These are phyloP conservation scores for Plasmodium gallinaceum DNA, from an alignment of 169 alveolate genomes.

Conservation along the genomic window DNA sequence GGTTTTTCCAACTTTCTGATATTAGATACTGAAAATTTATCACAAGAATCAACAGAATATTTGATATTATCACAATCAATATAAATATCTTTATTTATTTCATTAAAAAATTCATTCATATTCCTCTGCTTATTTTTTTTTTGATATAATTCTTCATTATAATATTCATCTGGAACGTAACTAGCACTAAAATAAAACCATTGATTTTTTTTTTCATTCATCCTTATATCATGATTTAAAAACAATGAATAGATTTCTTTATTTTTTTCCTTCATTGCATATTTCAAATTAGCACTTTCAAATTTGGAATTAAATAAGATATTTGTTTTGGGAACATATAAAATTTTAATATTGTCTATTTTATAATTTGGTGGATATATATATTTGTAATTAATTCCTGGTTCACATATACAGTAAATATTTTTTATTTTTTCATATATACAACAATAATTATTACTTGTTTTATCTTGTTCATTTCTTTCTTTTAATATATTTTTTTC, in stretches of 20 bases:
- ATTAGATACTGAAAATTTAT: slow-evolving; percentile 29
- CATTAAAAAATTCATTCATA: slow-evolving; percentile 21
- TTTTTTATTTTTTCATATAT: slow-evolving; percentile 16
- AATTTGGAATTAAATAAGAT: slow-evolving; percentile 49
- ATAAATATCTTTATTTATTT: slow-evolving; percentile 15
- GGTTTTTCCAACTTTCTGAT: slow-evolving; percentile 38
- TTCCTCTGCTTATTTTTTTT: slow-evolving; percentile 25
- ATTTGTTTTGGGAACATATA: background rate
- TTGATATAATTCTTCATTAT: slow-evolving; percentile 14
- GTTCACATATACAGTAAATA: slow-evolving; percentile 21
- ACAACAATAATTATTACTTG: background rate
- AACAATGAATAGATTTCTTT: slow-evolving; percentile 46
- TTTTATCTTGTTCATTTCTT: background rate
- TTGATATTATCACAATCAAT: background rate
- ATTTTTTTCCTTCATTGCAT: slow-evolving; percentile 44
- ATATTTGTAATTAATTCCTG: slow-evolving; percentile 40
- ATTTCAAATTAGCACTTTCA: slow-evolving; percentile 53
- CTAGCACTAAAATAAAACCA: slow-evolving; percentile 78
- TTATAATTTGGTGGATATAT: slow-evolving; percentile 21
- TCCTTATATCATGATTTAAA: slow-evolving; percentile 28
- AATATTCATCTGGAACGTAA: slow-evolving; percentile 43
- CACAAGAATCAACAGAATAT: slow-evolving; percentile 34
- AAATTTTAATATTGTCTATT: slow-evolving; percentile 17
- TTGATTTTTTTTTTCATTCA: slow-evolving; percentile 66
- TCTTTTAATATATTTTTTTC: background rate